A percentile compares a stretch with the other conserved stretches of the same genome.
Evolutionary conservation across 768 basidiomycete genomes (phyloP).

Genomic region (Ramaria sp.): DNA sequence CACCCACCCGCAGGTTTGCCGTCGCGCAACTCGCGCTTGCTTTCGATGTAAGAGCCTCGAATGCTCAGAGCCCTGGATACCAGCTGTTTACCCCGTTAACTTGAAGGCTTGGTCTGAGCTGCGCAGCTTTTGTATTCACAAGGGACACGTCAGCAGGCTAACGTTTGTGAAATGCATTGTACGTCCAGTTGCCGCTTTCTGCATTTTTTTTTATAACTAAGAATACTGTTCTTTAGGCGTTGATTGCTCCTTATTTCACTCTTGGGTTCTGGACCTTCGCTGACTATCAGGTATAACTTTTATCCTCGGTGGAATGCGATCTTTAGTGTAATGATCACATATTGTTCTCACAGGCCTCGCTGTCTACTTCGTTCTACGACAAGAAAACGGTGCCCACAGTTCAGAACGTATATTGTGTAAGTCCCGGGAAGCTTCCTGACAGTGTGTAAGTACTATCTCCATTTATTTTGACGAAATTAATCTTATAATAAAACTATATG

Average conservation of each 20-base stretch:
- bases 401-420: background rate
- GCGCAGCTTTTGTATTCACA: background rate
- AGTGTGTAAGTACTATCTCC: too few species aligned
- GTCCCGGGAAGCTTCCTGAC: too few species aligned
- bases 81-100: background rate
- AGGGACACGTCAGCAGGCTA: background rate
- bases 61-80: background rate
- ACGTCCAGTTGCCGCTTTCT: background rate
- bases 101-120: background rate
- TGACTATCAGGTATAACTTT: background rate
- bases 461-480: too few species aligned
- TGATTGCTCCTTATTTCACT: background rate
- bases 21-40: background rate
- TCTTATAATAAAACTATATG: too few species aligned
- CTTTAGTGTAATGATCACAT: background rate
- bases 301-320: background rate
- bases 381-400: background rate
- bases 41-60: background rate
- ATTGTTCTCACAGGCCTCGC: background rate
- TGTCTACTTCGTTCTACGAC: too few species aligned
- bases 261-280: background rate
- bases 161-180: background rate
- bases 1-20: background rate
- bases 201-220: background rate
- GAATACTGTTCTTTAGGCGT: background rate